Evolutionary conservation across 495 filamentous ascomycete species (phyloP), one percentile per base, ranked within the genome.

Genomic region (Penicillium waksmanii): DNA sequence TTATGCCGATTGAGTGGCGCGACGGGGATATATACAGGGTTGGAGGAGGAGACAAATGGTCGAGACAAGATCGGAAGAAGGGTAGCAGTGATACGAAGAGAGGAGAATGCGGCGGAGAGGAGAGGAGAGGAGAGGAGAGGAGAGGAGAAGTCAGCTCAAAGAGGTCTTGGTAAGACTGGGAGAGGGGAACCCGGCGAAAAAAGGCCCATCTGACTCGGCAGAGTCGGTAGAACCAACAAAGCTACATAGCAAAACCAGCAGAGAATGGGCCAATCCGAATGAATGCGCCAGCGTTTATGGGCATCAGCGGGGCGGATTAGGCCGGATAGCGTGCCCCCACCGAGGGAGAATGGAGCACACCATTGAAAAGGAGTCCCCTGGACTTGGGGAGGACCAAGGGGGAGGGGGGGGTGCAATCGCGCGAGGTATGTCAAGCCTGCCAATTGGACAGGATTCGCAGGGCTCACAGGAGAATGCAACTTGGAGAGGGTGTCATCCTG

Each of bases 241-340:
- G 15, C 36, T 38, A n/a, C n/a, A n/a, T n/a, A 38, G 11, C 36
- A 38, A 5, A 31, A 38, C 13, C 31, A 51, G n/a, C 15, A 9
- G 31, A 35, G 5, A 35, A 17, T 25, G 25, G 23, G 49, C 49
- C 19, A 48, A 48, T 48, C 46, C 46, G 13, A 40, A 25, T 50
- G 48, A 48, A 57, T 5, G n/a, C 42, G 17, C 42, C 42, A 7
- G 15, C 7, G 42, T 44, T 44, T n/a, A 44, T 44, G 42, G 42
- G n/a, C 42, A 44, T 44, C 42, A 44, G 62, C 57, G 62, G 62
- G 62, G 62, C 61, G 61, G 61, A 44, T 64, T 60, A 23, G 21
- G 38, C 49, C 42, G 62, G 62, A 64, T 64, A 48, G 21, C 21
- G 38, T n/a, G 27, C 42, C 42, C 42, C 42, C 42, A 44, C 42